phyloP scores from a whole-genome alignment of 2,329 filamentous ascomycete species.

The Chrysoporthe deuterocubensis region DNA sequence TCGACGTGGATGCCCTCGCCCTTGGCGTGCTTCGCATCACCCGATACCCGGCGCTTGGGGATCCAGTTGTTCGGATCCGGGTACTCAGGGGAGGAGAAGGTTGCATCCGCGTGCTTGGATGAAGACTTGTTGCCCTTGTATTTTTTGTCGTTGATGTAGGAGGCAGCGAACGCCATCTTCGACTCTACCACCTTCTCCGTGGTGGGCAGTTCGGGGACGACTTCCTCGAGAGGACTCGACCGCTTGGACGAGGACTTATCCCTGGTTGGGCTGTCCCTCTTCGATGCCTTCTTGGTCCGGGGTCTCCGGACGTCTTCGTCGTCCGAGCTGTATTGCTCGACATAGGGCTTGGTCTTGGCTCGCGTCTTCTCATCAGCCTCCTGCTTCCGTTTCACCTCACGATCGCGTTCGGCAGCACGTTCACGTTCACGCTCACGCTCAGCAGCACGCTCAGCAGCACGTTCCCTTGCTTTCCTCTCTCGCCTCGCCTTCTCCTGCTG shows the following conservation, averaged over 20 bases:
- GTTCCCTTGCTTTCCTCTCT: conserved; percentile 30
- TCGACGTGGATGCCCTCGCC: conserved; percentile 20
- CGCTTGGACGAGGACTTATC: conserved; percentile 31
- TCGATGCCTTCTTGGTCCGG: conserved; percentile 35
- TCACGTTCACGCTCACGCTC: conserved; percentile 21
- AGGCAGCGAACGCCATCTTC: conserved; percentile 29
- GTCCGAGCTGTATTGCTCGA: conserved; percentile 33
- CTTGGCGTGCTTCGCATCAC: conserved; percentile 29
- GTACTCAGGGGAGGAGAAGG: conserved; percentile 20
- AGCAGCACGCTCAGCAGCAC: background rate
- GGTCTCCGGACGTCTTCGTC: conserved; percentile 36
- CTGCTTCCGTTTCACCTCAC: conserved; percentile 32
- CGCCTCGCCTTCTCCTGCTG: conserved; percentile 13
- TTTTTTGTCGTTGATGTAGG: conserved; percentile 29
- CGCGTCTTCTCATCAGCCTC: conserved; percentile 37
- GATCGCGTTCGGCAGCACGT: background rate
- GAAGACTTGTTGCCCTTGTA: conserved; percentile 29
- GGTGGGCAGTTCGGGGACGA: conserved; percentile 24
- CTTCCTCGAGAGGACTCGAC: conserved; percentile 19
- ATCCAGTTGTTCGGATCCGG: conserved; percentile 28
- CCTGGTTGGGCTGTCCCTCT: conserved; percentile 35
- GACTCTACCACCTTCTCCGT: conserved; percentile 1
- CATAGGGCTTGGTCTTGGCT: conserved; percentile 33
- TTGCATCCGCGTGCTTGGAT: conserved; percentile 8
- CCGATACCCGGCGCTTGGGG: conserved; percentile 25